phyloP scores from a whole-genome alignment of 106 monocot species.

The Gastrodia elata region DNA sequence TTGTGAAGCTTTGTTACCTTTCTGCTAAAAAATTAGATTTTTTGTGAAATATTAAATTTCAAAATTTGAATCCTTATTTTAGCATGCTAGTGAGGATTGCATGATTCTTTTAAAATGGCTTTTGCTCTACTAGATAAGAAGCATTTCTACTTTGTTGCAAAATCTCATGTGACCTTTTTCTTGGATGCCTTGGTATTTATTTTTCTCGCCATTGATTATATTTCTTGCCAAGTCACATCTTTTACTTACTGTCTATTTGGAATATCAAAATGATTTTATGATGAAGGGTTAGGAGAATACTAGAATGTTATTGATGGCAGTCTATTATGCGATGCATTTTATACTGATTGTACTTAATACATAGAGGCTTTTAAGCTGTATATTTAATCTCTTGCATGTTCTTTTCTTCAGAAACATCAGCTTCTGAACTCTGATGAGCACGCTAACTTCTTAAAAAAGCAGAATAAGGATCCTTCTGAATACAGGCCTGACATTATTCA shows the following conservation, averaged over 20 bases:
- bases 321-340: not conserved
- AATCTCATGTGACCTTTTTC: not conserved
- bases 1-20: no score
- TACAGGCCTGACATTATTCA: constrained; percentile 76
- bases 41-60: not conserved
- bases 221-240: not conserved
- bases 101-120: not conserved
- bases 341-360: not conserved
- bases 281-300: not conserved
- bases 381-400: not conserved
- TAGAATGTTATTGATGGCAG: not conserved
- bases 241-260: not conserved
- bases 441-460: constrained; percentile 60
- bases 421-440: constrained; percentile 75
- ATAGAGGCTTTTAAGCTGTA: not conserved
- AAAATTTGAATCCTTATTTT: not conserved
- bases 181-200: not conserved
- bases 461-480: constrained; percentile 56
- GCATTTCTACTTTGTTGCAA: not conserved
- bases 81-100: not conserved
- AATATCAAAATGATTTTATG: not conserved
- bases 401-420: constrained; percentile 38
- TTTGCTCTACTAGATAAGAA: not conserved
- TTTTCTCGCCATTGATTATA: not conserved
- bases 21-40: not conserved